Base-by-base conservation (phyloP, 2,329 filamentous ascomycete species). In the Penicillium thymicola region DNA sequence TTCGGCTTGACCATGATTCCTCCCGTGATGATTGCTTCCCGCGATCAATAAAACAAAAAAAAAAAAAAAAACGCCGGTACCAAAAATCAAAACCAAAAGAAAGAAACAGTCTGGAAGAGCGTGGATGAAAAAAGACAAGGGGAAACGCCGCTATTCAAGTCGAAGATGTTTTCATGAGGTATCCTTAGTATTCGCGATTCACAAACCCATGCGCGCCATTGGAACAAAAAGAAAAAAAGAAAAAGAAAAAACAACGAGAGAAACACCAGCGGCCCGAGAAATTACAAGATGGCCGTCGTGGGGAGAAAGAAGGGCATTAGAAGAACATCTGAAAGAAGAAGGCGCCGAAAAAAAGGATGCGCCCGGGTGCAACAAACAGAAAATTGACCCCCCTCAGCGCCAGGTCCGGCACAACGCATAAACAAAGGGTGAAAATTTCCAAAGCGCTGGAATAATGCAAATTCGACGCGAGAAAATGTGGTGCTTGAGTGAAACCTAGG, bases 121-220 rank as follows among this genome's bases (percentile, higher is more conserved):
- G 18, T 3, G n/a, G 28, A 46, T 34, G 13, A 34, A 46, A 46
- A 46, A 46, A 36, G 30, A 36, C 13, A 47, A 43, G 37, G 50
- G 14, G 30, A 34, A 54, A 60, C 60, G 54, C 59, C 61, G 27
- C 18, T 48, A 27, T 55, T 42, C 42, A 36, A 47, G 43, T 25
- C n/a, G 28, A 55, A 27, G 11, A 36, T 47, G 30, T 37, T 48
- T 34, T 40, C 44, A 28, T 48, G 23, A 54, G 50, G 50, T 57
- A 59, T 59, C 59, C 57, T 45, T 51, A 38, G 43, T 54, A 32
- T 51, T 40, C 48, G 48, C 54, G 58, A 42, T 51, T 48, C 34
- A 42, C 49, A 60, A 55, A 30, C 43, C 50, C 37, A 36, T 6
- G n/a, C n/a, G 34, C 41, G 45, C 45, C 44, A 27, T 16, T 47